Base-by-base conservation (phyloP, 2,329 filamentous ascomycete species). In the Teratosphaeria destructans region DNA sequence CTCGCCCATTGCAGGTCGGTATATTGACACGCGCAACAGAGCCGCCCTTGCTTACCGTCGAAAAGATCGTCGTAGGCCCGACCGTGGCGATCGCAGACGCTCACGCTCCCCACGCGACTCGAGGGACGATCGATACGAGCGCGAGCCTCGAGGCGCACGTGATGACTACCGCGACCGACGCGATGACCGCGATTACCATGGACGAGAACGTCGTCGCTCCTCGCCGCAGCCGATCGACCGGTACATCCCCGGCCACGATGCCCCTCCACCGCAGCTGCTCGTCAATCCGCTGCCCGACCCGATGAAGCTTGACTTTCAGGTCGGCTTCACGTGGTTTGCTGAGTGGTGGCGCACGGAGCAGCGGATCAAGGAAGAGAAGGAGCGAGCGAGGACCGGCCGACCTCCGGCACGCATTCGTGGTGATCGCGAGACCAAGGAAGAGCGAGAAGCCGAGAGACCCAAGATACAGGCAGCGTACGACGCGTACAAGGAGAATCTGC, bases 301-400 rank as follows among this genome's bases (percentile, higher is more conserved):
- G 1, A 79, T 87, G 66, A 83, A 83, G 62, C 79, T 93, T 10
- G 84, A 87, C 2, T 91, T 88, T 63, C 89, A 93, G 71, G 89
- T 92, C 59, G 89, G 89, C 1, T 93, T 93, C 74, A 92, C 88
- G 14, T 93, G 87, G 73, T 93, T 90, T 67, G 86, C 89, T 19
- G 89, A 93, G 73, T 93, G 89, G 89, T 93, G 89, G 89, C 83
- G 89, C 62, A 79, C 86, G 65, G 90, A 92, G 66, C 88, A 92
- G 72, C 85, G 85, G 69, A 87, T 92, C 70, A 92, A 90, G 73
- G 88, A 92, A 56, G 88, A 92, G 62, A 88, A 86, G 68, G 89
- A 93, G 68, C 83, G 86, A 35, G 77, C 79, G 29, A 84, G 85
- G 63, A 86, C 84, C 52, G 89, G 88, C 32, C 82, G 86, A 39